Base-by-base conservation (phyloP, 352 stramenopile species). In the Phytophthora agathidicida region DNA sequence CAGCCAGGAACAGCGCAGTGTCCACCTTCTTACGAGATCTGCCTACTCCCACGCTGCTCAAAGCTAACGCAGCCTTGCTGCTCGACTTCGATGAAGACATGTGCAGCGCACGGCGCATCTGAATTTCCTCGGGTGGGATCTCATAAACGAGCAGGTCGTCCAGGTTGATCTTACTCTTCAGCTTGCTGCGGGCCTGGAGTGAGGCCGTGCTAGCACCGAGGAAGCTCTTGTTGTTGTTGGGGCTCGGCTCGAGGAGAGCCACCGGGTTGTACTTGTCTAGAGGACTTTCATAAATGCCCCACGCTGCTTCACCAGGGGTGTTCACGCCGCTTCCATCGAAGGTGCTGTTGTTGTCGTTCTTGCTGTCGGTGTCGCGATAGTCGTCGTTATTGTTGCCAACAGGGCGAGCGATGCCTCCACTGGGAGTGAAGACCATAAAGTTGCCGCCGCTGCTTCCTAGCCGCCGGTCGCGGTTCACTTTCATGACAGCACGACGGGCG, bases 61-160 rank as follows among this genome's bases (percentile, higher is more conserved):
- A 57, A 9, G 55, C 66, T 23, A 72, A 43, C 11, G 50, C 66
- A 7, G 55, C 51, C 41, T 75, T 75, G 32, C 61, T 68, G 35
- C 31, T 65, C 28, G 24, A 54, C 48, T 77, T 74, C 7, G 45
- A 62, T 7, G 42, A 54, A 9, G 57, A 65, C 52, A 58, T 60
- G 47, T 54, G 59, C 44, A 87, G 44, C 7, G 63, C 60, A 5
- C 72, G 66, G 7, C 71, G 69, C 62, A 89, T 78, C 28, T 64
- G 48, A 31, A 92, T 75, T 44, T 92, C 82, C 42, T 89, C 80
- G 7, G 82, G 65, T 7, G 82, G 80, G 24, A 92, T 92, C 56
- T 92, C 82, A 42, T 77, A 92, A 45, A 89, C 82, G 6, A 92
- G 70, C 14, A 92, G 55, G 32, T 92, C 82, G 24, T 92, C 82